Base-by-base conservation (phyloP, 768 basidiomycete species). In the Grammothele lineata region DNA sequence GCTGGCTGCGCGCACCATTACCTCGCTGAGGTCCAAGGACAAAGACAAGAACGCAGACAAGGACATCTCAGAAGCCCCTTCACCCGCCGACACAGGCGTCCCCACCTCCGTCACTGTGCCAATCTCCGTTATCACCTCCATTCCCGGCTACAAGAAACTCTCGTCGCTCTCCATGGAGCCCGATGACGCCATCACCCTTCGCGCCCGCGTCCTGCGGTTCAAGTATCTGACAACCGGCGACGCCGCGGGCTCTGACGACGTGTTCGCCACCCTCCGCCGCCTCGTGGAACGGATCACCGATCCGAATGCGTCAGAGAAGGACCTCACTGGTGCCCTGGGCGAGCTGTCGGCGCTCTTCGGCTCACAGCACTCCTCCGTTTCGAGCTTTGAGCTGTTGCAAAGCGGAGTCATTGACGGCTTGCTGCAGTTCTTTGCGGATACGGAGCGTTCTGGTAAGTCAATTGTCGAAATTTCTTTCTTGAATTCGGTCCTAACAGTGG, bases 351-450 rank as follows among this genome's bases (percentile, higher is more conserved):
- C 77, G 26, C 73, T 92, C 34, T 94, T 99, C 61, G 69, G 83
- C 1, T 82, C 82, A 11, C 78, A 85, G 22, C 77, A 80, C 60
- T 78, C 77, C 4, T 86, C 92, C 8, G 81, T 98, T 4, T 97
- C 93, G 2, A 96, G 93, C 65, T 99, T 98, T 55, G 96, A 99
- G 68, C 67, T 98, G 38, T 69, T 97, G 47, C 88, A 97, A 62
- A 95, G 92, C 59, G 96, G 95, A 3, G 78, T 96, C 4, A 87
- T 97, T 2, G 92, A 94, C 56, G 85, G 83, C 11, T 63, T 98
- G 44, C 73, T 98, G 43, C 80, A 78, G 45, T 92, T 92, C 65
- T 81, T 91, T 4, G 36, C 48, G 1, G 82, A 86, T 50, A 70
- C 79, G 43, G 71, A 72, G 37, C 79, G 83, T 37, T 67, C 67